A percentile compares a stretch with the other conserved stretches of the same genome.
phyloP scores from a whole-genome alignment of 2,329 filamentous ascomycete species.

The Clonostachys rosea region DNA sequence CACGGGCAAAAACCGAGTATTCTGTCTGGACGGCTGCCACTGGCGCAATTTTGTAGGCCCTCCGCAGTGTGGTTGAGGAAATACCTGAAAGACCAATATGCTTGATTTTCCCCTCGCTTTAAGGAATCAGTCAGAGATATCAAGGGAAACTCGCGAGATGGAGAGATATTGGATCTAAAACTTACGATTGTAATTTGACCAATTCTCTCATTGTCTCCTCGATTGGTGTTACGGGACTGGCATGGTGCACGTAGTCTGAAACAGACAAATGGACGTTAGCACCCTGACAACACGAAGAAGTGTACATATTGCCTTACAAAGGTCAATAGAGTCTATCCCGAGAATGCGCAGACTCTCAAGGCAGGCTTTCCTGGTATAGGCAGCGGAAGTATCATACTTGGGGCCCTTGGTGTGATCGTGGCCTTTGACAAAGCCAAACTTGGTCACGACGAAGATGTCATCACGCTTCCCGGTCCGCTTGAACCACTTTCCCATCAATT shows the following conservation, averaged over 20 bases:
- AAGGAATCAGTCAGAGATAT: background rate
- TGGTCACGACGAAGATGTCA: constrained; percentile 38
- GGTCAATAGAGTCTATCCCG: constrained; percentile 43
- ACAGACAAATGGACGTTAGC: background rate
- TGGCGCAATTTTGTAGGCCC: constrained; percentile 41
- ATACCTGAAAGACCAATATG: constrained; percentile 46
- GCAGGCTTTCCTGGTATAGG: constrained; percentile 11
- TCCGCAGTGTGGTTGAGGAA: constrained; percentile 38
- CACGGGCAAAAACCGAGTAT: constrained; percentile 46
- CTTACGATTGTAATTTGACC: constrained; percentile 30
- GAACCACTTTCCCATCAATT: constrained; percentile 42
- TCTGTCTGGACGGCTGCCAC: constrained; percentile 49
- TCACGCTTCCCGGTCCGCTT: constrained; percentile 32
- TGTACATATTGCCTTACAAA: constrained; percentile 35
- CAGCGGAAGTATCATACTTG: constrained; percentile 10
- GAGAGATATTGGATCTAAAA: background rate
- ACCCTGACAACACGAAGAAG: background rate
- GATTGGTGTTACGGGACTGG: constrained; percentile 23
- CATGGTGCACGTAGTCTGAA: constrained; percentile 2
- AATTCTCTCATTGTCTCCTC: constrained; percentile 42
- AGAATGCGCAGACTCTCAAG: constrained; percentile 32
- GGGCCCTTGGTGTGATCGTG: background rate
- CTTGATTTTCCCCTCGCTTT: constrained; percentile 46
- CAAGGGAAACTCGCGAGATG: background rate
- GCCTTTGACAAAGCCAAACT: constrained; percentile 11